Percentiles rank a stretch among this genome's conserved stretches.
These are phyloP conservation scores for Apiotrichum mycotoxinovorans DNA, from an alignment of 1,284 basidiomycete genomes.

Conservation along the genomic window DNA sequence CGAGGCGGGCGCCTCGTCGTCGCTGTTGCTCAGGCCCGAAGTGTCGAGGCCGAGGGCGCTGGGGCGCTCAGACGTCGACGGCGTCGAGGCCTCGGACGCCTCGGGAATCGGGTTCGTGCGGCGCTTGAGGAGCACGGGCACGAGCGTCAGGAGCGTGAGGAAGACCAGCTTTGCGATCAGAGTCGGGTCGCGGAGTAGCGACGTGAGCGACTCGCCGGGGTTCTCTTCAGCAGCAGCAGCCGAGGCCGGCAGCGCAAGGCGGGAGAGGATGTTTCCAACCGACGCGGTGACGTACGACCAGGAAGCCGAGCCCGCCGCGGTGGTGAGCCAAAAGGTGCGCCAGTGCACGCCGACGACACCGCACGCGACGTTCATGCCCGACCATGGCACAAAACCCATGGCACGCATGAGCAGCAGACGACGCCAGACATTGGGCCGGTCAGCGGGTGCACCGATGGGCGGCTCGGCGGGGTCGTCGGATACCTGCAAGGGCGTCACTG, in stretches of 20 bases:
- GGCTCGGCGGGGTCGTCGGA: slow-evolving; percentile 29
- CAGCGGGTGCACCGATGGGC: slow-evolving; percentile 27
- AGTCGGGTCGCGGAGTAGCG: slow-evolving; percentile 48
- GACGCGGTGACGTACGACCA: slow-evolving; percentile 56
- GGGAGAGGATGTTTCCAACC: slow-evolving; percentile 46
- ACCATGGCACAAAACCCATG: slow-evolving; percentile 87
- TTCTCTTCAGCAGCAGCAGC: slow-evolving; percentile 11
- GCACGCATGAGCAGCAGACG: slow-evolving; percentile 77
- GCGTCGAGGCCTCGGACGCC: slow-evolving; percentile 11
- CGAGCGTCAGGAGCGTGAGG: slow-evolving; percentile 45
- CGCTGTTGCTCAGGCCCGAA: neutral
- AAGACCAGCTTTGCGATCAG: slow-evolving; percentile 50
- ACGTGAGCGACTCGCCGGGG: slow-evolving; percentile 44
- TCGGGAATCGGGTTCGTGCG: slow-evolving; percentile 9
- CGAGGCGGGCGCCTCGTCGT: slow-evolving; percentile 25
- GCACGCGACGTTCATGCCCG: slow-evolving; percentile 88
- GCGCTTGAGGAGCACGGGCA: slow-evolving; percentile 49
- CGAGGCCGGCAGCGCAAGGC: slow-evolving; percentile 36
- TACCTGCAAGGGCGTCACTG: slow-evolving; percentile 44
- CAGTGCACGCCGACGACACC: slow-evolving; percentile 84
- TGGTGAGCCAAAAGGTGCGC: slow-evolving; percentile 70
- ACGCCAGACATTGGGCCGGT: slow-evolving; percentile 63
- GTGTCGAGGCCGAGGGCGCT: slow-evolving; percentile 14
- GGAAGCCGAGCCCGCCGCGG: slow-evolving; percentile 78
- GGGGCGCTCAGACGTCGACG: slow-evolving; percentile 3